Percentiles rank a stretch among this genome's conserved stretches.
Evolutionary conservation across 306 rosid species (phyloP).

Genomic region (Sphenostylis stenocarpa): DNA sequence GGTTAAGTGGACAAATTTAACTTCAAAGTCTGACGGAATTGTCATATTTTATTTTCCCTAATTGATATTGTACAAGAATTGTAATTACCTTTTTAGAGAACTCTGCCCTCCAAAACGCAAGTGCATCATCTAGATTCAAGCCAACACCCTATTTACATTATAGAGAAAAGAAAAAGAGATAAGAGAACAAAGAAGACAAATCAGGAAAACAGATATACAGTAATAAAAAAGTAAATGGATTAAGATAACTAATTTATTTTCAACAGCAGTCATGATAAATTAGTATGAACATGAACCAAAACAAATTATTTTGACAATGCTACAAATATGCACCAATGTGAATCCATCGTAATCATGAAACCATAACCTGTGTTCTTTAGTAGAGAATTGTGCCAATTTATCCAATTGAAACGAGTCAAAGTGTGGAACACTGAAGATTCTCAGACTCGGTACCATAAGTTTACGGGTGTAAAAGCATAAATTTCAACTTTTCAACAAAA

Average conservation of each 20-base stretch:
- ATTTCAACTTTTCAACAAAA: constrained; percentile 8
- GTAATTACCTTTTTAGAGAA: constrained; percentile 75
- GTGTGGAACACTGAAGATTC: neutral
- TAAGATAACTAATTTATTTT: constrained; percentile 18
- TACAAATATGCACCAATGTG: neutral
- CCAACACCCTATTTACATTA: constrained; percentile 75
- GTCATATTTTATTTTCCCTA: neutral
- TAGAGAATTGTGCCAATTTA: constrained; percentile 14
- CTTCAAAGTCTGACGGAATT: constrained; percentile 15
- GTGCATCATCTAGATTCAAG: constrained; percentile 89
- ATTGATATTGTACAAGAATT: constrained; percentile 17
- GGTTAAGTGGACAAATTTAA: neutral
- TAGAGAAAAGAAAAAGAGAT: constrained; percentile 22
- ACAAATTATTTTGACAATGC: neutral
- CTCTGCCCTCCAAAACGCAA: constrained; percentile 94
- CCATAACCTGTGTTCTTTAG: constrained; percentile 6
- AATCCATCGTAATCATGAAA: neutral
- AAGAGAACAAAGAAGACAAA: neutral
- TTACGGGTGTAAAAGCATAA: neutral
- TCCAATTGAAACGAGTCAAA: constrained; percentile 14
- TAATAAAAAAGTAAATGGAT: constrained; percentile 3
- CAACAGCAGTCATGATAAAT: neutral
- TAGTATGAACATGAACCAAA: constrained; percentile 1
- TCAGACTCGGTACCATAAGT: neutral
- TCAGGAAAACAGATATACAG: neutral